phyloP scores from a whole-genome alignment of 805 yeast genomes.

The Sugiyamaella qingdaonensis region DNA sequence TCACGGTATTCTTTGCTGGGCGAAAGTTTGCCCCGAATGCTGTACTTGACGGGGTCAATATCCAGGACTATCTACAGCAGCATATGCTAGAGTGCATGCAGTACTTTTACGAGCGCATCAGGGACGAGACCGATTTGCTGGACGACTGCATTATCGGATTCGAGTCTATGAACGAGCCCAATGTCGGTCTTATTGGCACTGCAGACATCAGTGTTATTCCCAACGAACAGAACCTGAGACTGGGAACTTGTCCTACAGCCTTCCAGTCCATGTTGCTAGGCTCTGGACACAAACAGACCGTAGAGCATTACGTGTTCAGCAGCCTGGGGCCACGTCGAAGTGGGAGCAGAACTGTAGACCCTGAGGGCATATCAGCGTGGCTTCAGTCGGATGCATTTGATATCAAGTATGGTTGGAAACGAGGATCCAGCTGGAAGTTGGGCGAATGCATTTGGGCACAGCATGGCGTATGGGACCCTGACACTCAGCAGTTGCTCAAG shows the following conservation, averaged over 20 bases:
- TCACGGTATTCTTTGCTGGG: constrained; percentile 81
- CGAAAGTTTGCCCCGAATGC: constrained; percentile 69
- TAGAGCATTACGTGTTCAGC: constrained; percentile 67
- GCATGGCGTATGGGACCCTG: constrained; percentile 69
- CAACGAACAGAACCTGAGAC: constrained; percentile 56
- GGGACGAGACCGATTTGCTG: constrained; percentile 37
- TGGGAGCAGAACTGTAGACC: constrained; percentile 56
- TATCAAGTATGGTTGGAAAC: constrained; percentile 61
- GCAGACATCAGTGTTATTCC: constrained; percentile 51
- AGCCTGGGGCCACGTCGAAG: constrained; percentile 71
- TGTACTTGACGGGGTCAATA: constrained; percentile 62
- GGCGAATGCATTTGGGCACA: constrained; percentile 80
- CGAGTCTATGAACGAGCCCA: constrained; percentile 85
- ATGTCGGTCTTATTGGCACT: constrained; percentile 65
- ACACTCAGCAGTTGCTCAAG: constrained; percentile 30
- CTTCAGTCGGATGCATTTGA: constrained; percentile 50
- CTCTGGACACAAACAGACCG: constrained; percentile 64
- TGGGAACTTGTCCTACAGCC: constrained; percentile 81
- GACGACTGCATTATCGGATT: constrained; percentile 57
- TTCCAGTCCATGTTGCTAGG: constrained; percentile 72
- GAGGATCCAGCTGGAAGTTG: constrained; percentile 59
- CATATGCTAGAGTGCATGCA: constrained; percentile 55
- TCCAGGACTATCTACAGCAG: constrained; percentile 69
- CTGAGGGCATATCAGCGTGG: constrained; percentile 63
- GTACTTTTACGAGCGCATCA: constrained; percentile 44